Percentiles rank a stretch among this genome's conserved stretches.
Conservation (phyloP, 805 yeast genomes). For the Sungouiella blattae region DNA sequence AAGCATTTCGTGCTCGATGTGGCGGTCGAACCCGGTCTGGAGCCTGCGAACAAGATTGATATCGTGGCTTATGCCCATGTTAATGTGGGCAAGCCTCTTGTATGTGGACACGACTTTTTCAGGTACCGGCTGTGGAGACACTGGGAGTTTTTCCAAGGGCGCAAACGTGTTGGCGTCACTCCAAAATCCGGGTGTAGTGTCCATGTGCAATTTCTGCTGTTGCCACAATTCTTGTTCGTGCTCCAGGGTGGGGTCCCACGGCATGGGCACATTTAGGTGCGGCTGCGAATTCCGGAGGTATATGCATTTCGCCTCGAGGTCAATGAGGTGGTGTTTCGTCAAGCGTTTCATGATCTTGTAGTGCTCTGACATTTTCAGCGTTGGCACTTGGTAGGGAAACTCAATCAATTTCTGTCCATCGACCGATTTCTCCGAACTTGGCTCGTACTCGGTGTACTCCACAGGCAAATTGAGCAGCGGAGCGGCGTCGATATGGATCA, state of each 20-base stretch:
- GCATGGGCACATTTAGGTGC: slow-evolving; percentile 2
- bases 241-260: slow-evolving; percentile 9
- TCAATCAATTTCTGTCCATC: neutral
- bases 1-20: slow-evolving; percentile 7
- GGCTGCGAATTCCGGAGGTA: neutral
- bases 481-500: slow-evolving; percentile 13
- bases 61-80: slow-evolving; percentile 8
- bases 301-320: slow-evolving; percentile 11
- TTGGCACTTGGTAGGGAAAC: slow-evolving; percentile 7
- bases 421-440: neutral
- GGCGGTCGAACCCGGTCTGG: slow-evolving; percentile 7
- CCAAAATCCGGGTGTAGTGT: slow-evolving; percentile 4
- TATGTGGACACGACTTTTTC: slow-evolving; percentile 5
- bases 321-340: slow-evolving; percentile 5
- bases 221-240: slow-evolving; percentile 7
- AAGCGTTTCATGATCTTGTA: slow-evolving; percentile 15
- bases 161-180: slow-evolving; percentile 2
- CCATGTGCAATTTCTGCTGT: neutral
- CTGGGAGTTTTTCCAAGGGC: neutral
- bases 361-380: slow-evolving; percentile 7
- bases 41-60: slow-evolving; percentile 7
- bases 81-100: slow-evolving; percentile 4
- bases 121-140: slow-evolving; percentile 3
- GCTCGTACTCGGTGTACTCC: slow-evolving; percentile 1
- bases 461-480: slow-evolving; percentile 8